Evolutionary conservation across 2,329 filamentous ascomycete genomes (phyloP).

Genomic region (Penicillium sp.): DNA sequence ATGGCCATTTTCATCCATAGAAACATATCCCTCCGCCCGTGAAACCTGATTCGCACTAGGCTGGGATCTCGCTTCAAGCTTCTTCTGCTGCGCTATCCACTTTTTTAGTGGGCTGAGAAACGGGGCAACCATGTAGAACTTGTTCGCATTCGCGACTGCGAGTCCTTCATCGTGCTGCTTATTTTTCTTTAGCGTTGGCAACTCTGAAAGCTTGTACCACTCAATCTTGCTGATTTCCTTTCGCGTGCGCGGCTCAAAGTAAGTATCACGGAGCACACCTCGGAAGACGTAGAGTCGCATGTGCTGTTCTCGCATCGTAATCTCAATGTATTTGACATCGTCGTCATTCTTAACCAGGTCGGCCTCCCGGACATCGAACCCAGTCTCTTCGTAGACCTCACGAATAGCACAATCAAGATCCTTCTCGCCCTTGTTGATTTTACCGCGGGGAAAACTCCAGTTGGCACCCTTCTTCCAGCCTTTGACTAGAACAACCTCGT

Average conservation of each 20-base stretch:
- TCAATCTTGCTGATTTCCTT: slow-evolving; percentile 97
- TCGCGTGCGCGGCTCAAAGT: slow-evolving; percentile 80
- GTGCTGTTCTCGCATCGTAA: slow-evolving; percentile 85
- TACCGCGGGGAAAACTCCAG: slow-evolving; percentile 94
- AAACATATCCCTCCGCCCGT: slow-evolving; percentile 43
- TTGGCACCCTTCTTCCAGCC: slow-evolving; percentile 95
- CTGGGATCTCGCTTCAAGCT: slow-evolving; percentile 51
- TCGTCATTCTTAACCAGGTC: slow-evolving; percentile 65
- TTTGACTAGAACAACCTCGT: slow-evolving; percentile 83
- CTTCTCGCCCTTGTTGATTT: slow-evolving; percentile 95
- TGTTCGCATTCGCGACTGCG: slow-evolving; percentile 59
- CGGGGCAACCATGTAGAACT: slow-evolving; percentile 96
- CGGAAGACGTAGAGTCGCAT: slow-evolving; percentile 87
- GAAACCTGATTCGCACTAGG: slow-evolving; percentile 37
- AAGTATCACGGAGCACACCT: slow-evolving; percentile 73
- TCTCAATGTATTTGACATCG: slow-evolving; percentile 72
- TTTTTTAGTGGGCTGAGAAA: slow-evolving; percentile 78
- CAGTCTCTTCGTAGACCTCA: slow-evolving; percentile 94
- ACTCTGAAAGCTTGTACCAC: slow-evolving; percentile 84
- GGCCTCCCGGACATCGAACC: slow-evolving; percentile 68
- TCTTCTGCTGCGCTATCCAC: slow-evolving; percentile 81
- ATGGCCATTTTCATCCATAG: slow-evolving; percentile 50
- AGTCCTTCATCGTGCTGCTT: slow-evolving; percentile 56
- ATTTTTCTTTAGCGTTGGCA: slow-evolving; percentile 69
- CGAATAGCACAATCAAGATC: slow-evolving; percentile 88